Evolutionary conservation across 306 rosid genomes (phyloP).

Genomic region (Hippophae tibetana): DNA sequence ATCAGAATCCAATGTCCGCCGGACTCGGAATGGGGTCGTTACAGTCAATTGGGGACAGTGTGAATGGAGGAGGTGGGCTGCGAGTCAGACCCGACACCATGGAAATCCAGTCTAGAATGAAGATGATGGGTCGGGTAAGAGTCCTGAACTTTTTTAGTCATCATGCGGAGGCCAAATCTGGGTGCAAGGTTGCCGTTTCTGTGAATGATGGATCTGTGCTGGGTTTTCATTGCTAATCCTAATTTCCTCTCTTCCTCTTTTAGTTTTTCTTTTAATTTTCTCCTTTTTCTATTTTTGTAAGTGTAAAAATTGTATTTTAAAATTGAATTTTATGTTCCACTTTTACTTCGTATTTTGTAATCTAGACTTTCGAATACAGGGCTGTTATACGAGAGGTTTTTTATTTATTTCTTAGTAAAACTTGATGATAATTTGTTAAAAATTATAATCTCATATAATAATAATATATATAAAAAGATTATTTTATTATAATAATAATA

Average conservation of each 20-base stretch:
- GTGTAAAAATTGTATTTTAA: too few relatives aligned
- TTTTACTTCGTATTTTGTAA: background rate
- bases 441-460: too few relatives aligned
- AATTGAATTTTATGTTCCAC: background rate
- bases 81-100: constrained; percentile 33
- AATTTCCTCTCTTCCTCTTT: background rate
- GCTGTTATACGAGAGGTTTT: too few relatives aligned
- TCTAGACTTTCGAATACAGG: too few relatives aligned
- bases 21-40: background rate
- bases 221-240: constrained; percentile 63
- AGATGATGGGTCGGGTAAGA: constrained; percentile 66
- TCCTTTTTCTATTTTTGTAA: too few relatives aligned
- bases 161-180: constrained; percentile 46
- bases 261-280: too few relatives aligned
- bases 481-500: too few relatives aligned
- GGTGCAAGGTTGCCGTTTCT: constrained; percentile 51
- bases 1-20: too few relatives aligned
- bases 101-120: constrained; percentile 62
- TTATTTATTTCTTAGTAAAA: too few relatives aligned
- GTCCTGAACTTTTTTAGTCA: constrained; percentile 74
- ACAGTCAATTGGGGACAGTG: background rate
- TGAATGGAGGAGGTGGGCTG: constrained; percentile 17
- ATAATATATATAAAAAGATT: too few relatives aligned
- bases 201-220: constrained; percentile 67
- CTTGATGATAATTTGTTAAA: too few relatives aligned